Conservation (phyloP, 345 rosid genomes). For the Viola odorata region DNA sequence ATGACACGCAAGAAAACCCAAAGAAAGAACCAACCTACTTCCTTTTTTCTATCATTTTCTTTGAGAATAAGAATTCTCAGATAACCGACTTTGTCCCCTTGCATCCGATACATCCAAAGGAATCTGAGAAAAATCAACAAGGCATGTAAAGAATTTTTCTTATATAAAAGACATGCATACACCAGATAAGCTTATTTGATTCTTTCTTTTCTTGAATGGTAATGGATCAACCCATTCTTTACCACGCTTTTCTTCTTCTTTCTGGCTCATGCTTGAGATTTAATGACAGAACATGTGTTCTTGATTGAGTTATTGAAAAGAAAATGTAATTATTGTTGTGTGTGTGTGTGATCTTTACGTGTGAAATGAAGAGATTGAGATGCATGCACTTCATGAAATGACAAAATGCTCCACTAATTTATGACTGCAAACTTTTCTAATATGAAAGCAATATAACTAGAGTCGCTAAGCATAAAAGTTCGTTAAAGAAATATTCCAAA, state of each 20-base stretch:
- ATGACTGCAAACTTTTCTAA: slow-evolving; percentile 9
- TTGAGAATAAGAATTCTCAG: neutral
- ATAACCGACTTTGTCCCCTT: slow-evolving; percentile 1
- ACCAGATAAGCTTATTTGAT: neutral
- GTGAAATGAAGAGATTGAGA: neutral
- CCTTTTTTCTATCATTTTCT: no score
- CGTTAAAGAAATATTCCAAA: slow-evolving; percentile 40
- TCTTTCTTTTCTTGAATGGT: neutral
- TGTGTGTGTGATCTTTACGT: neutral
- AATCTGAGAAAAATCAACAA: slow-evolving; percentile 9
- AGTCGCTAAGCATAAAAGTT: slow-evolving; percentile 19
- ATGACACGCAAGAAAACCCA: no score
- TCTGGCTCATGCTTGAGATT: slow-evolving; percentile 3
- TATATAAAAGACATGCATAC: neutral
- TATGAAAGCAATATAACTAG: slow-evolving; percentile 26
- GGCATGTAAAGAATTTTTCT: slow-evolving; percentile 6
- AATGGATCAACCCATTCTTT: neutral
- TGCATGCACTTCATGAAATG: slow-evolving; percentile 18
- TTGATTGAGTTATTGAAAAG: neutral
- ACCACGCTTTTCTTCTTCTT: neutral
- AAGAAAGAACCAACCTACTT: no score
- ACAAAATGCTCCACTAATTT: slow-evolving; percentile 20
- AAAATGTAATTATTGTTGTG: no score
- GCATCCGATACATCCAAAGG: neutral
- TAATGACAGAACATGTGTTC: slow-evolving; percentile 9